A percentile compares a stretch with the other conserved stretches of the same genome.
Evolutionary conservation across 345 rosid species (phyloP).

Genomic region (Dovyalis caffra): DNA sequence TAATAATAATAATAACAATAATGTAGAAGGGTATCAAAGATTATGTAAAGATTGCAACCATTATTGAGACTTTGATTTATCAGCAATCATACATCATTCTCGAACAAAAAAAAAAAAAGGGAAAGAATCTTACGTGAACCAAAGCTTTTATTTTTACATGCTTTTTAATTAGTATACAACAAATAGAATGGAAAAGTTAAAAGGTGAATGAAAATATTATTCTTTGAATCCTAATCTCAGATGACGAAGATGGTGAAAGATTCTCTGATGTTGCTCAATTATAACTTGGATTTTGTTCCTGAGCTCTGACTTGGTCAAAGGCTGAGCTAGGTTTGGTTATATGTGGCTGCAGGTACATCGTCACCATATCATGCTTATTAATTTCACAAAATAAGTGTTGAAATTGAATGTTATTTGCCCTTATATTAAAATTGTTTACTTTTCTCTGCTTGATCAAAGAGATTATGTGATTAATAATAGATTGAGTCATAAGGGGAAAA

Average conservation of each 20-base stretch:
- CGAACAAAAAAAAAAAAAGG: not conserved
- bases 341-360: slow-evolving; percentile 14
- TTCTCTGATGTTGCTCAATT: slow-evolving; percentile 36
- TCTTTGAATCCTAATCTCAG: not conserved
- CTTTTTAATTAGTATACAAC: not conserved
- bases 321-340: slow-evolving; percentile 20
- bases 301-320: slow-evolving; percentile 43
- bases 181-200: not conserved
- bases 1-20: not conserved
- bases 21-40: slow-evolving; percentile 6
- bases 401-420: not conserved
- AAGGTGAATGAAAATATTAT: not conserved
- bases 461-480: not conserved
- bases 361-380: not conserved
- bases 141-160: not conserved
- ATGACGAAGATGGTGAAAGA: slow-evolving; percentile 28
- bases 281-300: slow-evolving; percentile 36
- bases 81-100: not conserved
- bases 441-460: not conserved
- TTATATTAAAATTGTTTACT: not conserved
- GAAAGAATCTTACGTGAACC: not conserved
- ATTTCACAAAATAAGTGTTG: not conserved
- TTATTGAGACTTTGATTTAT: not conserved
- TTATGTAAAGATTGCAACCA: slow-evolving; percentile 1
- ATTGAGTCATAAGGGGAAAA: not conserved